Base-by-base conservation (phyloP, 202 grass and related monocot genomes). In the Cymbopogon flexuosus region DNA sequence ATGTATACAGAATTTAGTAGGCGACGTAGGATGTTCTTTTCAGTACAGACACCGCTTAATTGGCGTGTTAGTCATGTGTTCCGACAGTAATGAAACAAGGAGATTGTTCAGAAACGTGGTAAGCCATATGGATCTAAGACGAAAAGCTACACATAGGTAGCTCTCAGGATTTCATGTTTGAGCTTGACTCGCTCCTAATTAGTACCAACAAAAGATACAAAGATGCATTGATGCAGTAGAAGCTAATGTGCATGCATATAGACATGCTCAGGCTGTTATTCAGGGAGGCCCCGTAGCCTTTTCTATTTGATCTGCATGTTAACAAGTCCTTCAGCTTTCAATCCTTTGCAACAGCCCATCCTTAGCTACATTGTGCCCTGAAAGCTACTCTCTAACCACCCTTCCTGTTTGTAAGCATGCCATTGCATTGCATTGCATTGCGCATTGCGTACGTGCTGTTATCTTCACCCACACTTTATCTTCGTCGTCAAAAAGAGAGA, bases 381-480 rank as follows among this genome's bases (percentile, higher is more conserved):
- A 89, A 78, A 85, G 83, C 66, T 89, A 85, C 83, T 42, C 72
- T 21, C 60, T 82, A 89, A 85, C 83, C 34, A 71, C 78, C 72
- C 52, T 58, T 70, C 70, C 35, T 73, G 57, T 85, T 85, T 77
- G 59, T 77, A 77, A 67, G 47, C 72, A 57, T 63, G 34, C 31
- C 63, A 75, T 76, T 65, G 18, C n/a, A 10, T 57, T n/a, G 60
- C 61, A 45, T 35, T 5, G 34, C 34, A 36, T 36, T n/a, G n/a
- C n/a, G n/a, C n/a, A n/a, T n/a, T 45, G 51, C 52, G 19, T 58
- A 29, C 41, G 27, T 72, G 15, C 51, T 19, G 47, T 75, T 27
- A 47, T 71, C 34, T 31, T 72, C 58, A 51, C 71, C 77, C 65
- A 62, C 78, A 51, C 72, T 75, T 80, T 80, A 52, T 77, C 23